Evolutionary conservation across 2,329 filamentous ascomycete genomes (phyloP).

Genomic region (Hymenoscyphus infarciens): DNA sequence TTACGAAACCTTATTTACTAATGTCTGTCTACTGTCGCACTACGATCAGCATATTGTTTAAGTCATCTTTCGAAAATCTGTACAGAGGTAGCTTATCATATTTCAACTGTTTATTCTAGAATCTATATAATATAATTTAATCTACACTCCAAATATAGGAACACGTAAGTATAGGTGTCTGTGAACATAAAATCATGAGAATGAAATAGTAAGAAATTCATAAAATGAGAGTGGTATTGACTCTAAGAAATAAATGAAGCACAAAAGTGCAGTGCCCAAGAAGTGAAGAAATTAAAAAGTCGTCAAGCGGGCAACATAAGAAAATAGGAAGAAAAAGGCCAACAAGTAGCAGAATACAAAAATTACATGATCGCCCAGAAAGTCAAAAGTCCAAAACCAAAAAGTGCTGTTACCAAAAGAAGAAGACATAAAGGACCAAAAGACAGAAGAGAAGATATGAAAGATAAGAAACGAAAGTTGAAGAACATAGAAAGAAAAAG

Average conservation of each 20-base stretch:
- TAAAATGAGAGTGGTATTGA: not conserved
- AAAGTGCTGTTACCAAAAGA: not conserved
- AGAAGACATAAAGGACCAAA: not conserved
- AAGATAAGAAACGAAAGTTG: too few species aligned
- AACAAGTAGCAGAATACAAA: not conserved
- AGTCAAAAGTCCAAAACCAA: not conserved
- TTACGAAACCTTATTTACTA: too few species aligned
- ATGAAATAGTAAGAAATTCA: not conserved
- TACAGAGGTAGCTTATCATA: too few species aligned
- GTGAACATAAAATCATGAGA: not conserved
- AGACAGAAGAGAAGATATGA: too few species aligned
- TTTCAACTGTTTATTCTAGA: too few species aligned
- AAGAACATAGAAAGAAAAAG: too few species aligned
- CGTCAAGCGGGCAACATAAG: not conserved
- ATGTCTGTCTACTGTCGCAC: too few species aligned
- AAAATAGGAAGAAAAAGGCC: not conserved
- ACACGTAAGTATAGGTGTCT: not conserved
- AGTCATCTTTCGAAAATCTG: too few species aligned
- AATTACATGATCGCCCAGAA: not conserved
- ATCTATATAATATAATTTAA: not conserved
- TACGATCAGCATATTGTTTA: too few species aligned
- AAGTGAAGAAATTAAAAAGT: not conserved
- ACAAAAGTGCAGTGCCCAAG: not conserved
- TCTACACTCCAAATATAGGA: not conserved
- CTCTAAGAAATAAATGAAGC: not conserved